These are phyloP conservation scores for Globisporangium okanoganense DNA, from an alignment of 352 stramenopile genomes.

Conservation along the genomic window DNA sequence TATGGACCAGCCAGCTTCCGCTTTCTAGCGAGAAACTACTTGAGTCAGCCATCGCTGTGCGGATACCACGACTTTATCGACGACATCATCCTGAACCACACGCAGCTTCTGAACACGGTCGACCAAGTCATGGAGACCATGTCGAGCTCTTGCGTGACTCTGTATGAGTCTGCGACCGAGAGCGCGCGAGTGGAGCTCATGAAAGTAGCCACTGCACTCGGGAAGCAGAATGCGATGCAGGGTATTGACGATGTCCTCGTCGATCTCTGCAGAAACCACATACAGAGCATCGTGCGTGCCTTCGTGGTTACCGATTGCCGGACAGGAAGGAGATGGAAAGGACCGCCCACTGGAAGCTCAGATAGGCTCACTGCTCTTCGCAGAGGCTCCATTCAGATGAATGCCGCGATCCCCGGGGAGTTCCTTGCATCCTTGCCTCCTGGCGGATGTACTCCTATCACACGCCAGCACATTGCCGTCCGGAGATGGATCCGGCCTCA, in stretches of 20 bases:
- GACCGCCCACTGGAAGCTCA: slow-evolving; percentile 14
- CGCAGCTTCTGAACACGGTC: slow-evolving; percentile 27
- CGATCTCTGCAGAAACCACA: slow-evolving; percentile 55
- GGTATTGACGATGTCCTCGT: slow-evolving; percentile 41
- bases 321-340: slow-evolving; percentile 30
- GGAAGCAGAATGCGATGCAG: slow-evolving; percentile 32
- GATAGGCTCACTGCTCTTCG: slow-evolving; percentile 26
- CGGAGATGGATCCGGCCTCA: slow-evolving; percentile 43
- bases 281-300: slow-evolving; percentile 48
- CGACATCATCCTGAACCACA: slow-evolving; percentile 45
- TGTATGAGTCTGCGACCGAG: slow-evolving; percentile 48
- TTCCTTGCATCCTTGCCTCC: not conserved
- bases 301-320: slow-evolving; percentile 45
- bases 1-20: slow-evolving; percentile 29
- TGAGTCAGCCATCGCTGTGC: slow-evolving; percentile 32
- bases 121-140: slow-evolving; percentile 52
- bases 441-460: slow-evolving; percentile 23
- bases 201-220: slow-evolving; percentile 21
- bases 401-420: not conserved
- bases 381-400: slow-evolving; percentile 6
- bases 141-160: slow-evolving; percentile 30
- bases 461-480: slow-evolving; percentile 39
- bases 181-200: slow-evolving; percentile 31
- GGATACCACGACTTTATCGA: slow-evolving; percentile 60
- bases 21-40: slow-evolving; percentile 33